Base-by-base conservation (phyloP, 139 green algal genomes). In the Picochlorum sp. region DNA sequence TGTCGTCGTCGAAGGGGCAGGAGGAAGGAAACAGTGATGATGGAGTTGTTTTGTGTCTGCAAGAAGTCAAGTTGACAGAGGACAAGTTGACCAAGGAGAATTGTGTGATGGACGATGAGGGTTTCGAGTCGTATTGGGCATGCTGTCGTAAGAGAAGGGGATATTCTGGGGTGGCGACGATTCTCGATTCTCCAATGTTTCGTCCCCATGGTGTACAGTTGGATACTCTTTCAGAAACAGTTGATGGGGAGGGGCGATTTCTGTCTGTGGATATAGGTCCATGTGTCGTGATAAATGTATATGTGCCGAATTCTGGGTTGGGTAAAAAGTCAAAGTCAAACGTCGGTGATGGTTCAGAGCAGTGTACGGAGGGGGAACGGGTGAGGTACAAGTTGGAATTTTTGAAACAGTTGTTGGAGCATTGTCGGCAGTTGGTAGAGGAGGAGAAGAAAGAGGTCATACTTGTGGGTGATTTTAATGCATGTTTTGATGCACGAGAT, bases 261-360 rank as follows among this genome's bases (percentile, higher is more conserved):
- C 61, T 79, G 6, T 24, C 71, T 20, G 56, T 69, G 49, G 72
- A 79, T 65, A 32, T 75, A 20, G 23, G 68, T 57, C 23, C 55
- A 20, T 92, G 71, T 62, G 83, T 89, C 59, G 72, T 90, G 15
- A 65, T 90, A 55, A 92, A 92, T 59, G 81, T 89, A 50, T 91
- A 95, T 56, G 86, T 82, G 18, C 87, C 87, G 13, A 95, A 95
- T 70, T 83, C 86, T 16, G 87, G 87, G 0, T 73, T 84, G 34
- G 49, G 63, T 1, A 66, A 79, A 9, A 54, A 21, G 16, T 54
- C 47, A 21, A 54, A 54, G 18, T 26, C 18, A 20, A 54, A 54
- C 15, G 16, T 54, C 15, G 47, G 47, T 10, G 47, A 54, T 54
- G 47, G 47, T 9, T 26, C 16, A 21, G n/a, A 26, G 47, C 15